A percentile compares a stretch with the other conserved stretches of the same genome.
Conservation (phyloP, 23 red algal species). For the Chondrus crispus region DNA sequence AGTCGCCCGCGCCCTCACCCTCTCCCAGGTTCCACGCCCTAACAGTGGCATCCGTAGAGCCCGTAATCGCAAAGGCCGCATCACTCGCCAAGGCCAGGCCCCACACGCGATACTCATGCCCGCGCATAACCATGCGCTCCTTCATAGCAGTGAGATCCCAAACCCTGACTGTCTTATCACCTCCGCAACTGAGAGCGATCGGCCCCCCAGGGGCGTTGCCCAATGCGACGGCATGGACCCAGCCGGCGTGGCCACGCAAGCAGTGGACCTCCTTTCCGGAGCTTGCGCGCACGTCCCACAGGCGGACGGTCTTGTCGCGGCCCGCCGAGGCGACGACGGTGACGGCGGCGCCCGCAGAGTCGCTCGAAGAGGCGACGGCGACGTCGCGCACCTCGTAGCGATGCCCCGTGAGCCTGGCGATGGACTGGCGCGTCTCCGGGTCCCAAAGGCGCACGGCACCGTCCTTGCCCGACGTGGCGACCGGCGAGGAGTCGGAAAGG, state of each 20-base stretch:
- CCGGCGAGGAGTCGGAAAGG: neutral
- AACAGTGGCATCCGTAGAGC: constrained; percentile 70
- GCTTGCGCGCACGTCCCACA: constrained; percentile 78
- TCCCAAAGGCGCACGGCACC: constrained; percentile 76
- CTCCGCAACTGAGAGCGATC: constrained; percentile 49
- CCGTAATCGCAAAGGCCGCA: constrained; percentile 54
- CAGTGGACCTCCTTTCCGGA: constrained; percentile 7
- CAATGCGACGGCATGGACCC: constrained; percentile 77
- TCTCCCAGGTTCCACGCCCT: constrained; percentile 60
- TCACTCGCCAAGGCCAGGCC: constrained; percentile 50
- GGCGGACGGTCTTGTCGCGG: constrained; percentile 62
- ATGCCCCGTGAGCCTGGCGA: constrained; percentile 52
- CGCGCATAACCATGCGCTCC: constrained; percentile 14
- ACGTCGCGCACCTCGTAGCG: constrained; percentile 66
- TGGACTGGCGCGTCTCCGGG: constrained; percentile 41
- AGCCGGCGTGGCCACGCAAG: constrained; percentile 57
- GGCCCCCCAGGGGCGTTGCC: neutral
- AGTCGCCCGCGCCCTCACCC: neutral
- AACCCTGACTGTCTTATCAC: constrained; percentile 82
- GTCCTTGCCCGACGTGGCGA: constrained; percentile 72
- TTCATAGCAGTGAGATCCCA: constrained; percentile 73
- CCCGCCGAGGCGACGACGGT: constrained; percentile 70
- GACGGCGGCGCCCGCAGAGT: constrained; percentile 9
- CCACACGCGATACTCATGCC: constrained; percentile 77
- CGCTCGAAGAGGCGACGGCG: constrained; percentile 34